phyloP scores from a whole-genome alignment of 441 rosid species.

The Melastoma candidum region DNA sequence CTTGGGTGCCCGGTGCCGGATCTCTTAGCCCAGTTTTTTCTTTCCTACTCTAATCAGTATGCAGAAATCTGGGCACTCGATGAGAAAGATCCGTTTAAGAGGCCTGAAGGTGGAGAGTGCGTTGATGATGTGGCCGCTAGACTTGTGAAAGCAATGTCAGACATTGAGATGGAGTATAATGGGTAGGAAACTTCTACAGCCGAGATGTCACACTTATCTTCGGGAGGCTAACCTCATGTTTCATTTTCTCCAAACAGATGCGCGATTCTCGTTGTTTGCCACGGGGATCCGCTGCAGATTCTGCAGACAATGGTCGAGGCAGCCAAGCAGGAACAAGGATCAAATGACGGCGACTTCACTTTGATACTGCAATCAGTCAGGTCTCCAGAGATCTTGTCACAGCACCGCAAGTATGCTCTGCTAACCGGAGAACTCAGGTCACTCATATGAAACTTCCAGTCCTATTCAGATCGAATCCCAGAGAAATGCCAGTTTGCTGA shows the following conservation, averaged over 20 bases:
- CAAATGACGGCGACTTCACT: slow-evolving; percentile 20
- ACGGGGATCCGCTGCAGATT: slow-evolving; percentile 93
- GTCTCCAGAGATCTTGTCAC: slow-evolving; percentile 49
- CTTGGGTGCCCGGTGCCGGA: slow-evolving; percentile 3
- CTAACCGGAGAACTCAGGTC: slow-evolving; percentile 70
- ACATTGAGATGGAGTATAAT: slow-evolving; percentile 57
- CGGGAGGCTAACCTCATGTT: no score
- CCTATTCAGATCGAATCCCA: no score
- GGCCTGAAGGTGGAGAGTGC: slow-evolving; percentile 83
- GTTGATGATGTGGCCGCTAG: slow-evolving; percentile 72
- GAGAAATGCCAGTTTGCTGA: no score
- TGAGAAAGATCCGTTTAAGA: slow-evolving; percentile 64
- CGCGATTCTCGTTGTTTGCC: slow-evolving; percentile 59
- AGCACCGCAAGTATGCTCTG: slow-evolving; percentile 66
- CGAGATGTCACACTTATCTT: no score
- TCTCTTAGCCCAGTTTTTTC: not conserved
- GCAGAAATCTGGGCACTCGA: slow-evolving; percentile 80
- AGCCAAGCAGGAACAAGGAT: slow-evolving; percentile 26
- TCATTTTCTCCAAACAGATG: slow-evolving; percentile 24
- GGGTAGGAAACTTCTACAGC: slow-evolving; percentile 26
- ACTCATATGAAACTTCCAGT: slow-evolving; percentile 11
- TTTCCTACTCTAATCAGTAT: slow-evolving; percentile 32
- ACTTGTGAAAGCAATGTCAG: slow-evolving; percentile 43
- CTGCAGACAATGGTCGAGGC: slow-evolving; percentile 56
- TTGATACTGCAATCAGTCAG: slow-evolving; percentile 38